Base-by-base conservation (phyloP, 2,329 filamentous ascomycete species). In the Gaeumannomyces tritici region DNA sequence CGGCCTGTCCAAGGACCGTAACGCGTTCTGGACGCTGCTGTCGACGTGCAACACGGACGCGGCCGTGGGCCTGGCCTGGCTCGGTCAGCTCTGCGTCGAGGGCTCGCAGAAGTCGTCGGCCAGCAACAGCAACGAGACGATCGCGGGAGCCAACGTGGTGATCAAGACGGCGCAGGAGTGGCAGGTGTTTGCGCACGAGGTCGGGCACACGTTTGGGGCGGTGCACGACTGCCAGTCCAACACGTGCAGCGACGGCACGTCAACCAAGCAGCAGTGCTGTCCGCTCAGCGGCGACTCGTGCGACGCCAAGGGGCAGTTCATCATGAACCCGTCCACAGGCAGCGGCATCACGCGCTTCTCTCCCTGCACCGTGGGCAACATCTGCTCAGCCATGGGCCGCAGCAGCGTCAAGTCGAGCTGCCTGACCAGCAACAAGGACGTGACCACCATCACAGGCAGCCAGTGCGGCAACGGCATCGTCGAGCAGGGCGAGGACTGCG, bases 391-490 rank as follows among this genome's bases (percentile, higher is more conserved):
- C 33, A 81, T 99, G 66, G 86, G 84, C 61, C 84, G 88, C 63
- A 89, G 89, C 70, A 89, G 87, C 65, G 88, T 96, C 73, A 89
- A 90, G 65, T 86, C 86, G 0, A 76, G 72, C 29, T 99, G 95
- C 73, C 79, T 99, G 56, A 88, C 86, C n/a, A 87, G 90, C 73
- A 99, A 99, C 79, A 86, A 84, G 68, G 87, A 90, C 66, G 86
- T 99, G 58, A 83, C 84, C 35, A 95, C 89, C 31, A 90, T 96
- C 68, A 89, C 87, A 0, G 90, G 89, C 62, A 89, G 88, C 68
- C 88, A 93, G 71, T 99, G 95, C 74, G 95, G 95, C 63, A 99
- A 99, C 74, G 95, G 95, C 62, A 98, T 99, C 67, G 95, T 99
- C 60, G 95, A 98, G 76, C 79, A 83, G 24, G 95, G 91, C 66